These are phyloP conservation scores for Erysimum pusillum DNA, from an alignment of 441 rosid genomes.

Conservation along the genomic window DNA sequence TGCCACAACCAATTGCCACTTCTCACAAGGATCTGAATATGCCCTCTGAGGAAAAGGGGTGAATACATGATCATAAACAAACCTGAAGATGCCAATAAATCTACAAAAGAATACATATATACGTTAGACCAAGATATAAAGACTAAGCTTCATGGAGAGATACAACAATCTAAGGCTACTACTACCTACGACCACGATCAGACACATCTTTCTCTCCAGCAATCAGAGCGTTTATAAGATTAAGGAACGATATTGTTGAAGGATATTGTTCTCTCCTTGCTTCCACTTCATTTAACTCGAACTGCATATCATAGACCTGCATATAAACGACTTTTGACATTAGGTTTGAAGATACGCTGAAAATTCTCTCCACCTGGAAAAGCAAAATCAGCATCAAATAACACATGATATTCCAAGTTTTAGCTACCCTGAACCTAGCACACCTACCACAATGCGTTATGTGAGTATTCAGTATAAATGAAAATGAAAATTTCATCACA, in stretches of 20 bases:
- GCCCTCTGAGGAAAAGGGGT: conserved; percentile 98
- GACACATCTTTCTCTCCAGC: conserved; percentile 86
- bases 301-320: conserved; percentile 98
- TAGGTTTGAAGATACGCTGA: conserved; percentile 30
- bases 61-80: conserved; percentile 90
- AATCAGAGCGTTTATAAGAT: conserved; percentile 87
- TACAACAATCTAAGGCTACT: conserved; percentile 43
- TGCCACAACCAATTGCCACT: conserved; percentile 94
- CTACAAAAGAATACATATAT: conserved; percentile 58
- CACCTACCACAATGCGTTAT: conserved; percentile 4
- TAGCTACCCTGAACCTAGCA: conserved; percentile 13
- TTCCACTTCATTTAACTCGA: conserved; percentile 97
- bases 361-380: conserved; percentile 18
- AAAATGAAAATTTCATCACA: background rate
- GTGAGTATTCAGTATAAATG: conserved; percentile 13
- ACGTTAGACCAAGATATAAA: conserved; percentile 39
- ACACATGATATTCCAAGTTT: conserved; percentile 18
- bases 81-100: conserved; percentile 92
- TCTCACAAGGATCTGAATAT: conserved; percentile 92
- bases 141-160: conserved; percentile 37
- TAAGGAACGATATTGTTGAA: conserved; percentile 93
- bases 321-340: conserved; percentile 22
- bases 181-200: conserved; percentile 94
- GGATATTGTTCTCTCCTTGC: conserved; percentile 95
- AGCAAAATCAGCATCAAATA: conserved; percentile 16